A percentile compares a stretch with the other conserved stretches of the same genome.
Conservation (phyloP, 192 early-diverging fungal species). For the Gryganskiella cystojenkinii region DNA sequence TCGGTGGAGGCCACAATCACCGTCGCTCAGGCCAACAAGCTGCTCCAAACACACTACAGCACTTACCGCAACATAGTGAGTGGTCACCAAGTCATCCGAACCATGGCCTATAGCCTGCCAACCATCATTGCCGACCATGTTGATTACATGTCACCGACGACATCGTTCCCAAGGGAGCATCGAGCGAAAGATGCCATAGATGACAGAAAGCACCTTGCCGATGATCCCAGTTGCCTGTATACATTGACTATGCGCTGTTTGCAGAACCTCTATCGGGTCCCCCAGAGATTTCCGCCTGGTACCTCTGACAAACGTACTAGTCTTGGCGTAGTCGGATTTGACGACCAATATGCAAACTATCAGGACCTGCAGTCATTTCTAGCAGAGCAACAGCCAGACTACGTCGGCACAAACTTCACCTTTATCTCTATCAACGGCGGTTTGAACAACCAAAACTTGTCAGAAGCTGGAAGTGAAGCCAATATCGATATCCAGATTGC, state of each 20-base stretch:
- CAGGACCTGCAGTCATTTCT: neutral
- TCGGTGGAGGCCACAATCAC: slow-evolving; percentile 2
- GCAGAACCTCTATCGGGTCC: no score
- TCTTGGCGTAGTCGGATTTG: no score
- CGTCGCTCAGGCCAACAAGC: neutral
- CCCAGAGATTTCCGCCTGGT: no score
- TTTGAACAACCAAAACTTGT: neutral
- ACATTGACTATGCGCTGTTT: no score
- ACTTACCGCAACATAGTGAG: neutral
- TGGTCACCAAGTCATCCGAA: neutral
- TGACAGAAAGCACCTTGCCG: no score
- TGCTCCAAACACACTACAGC: slow-evolving; percentile 8
- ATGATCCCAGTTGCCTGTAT: no score
- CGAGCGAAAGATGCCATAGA: no score
- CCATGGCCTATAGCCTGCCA: neutral
- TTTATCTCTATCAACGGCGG: neutral
- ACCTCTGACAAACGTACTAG: no score
- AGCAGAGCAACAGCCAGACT: neutral
- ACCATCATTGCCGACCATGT: neutral
- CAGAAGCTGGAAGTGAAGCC: neutral
- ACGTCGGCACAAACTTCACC: neutral
- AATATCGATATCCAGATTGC: slow-evolving; percentile 17
- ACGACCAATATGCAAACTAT: no score
- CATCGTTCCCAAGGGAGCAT: neutral
- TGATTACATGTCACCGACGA: slow-evolving; percentile 1